Base-by-base conservation (phyloP, 148 eudicot species). In the Arctostaphylos glauca region DNA sequence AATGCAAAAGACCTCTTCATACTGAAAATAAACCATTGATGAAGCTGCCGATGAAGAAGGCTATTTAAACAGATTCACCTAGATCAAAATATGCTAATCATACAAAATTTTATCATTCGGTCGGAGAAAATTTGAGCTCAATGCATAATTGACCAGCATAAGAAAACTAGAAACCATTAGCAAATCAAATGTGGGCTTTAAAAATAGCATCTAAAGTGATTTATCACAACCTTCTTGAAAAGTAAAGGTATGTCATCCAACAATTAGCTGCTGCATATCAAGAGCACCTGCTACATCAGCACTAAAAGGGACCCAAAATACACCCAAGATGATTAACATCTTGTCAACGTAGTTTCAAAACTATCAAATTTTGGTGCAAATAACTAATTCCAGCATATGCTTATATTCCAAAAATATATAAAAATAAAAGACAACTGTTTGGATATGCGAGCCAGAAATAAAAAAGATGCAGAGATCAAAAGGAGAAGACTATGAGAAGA, bases 241-340 rank as follows among this genome's bases (percentile, higher is more conserved):
- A 6, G 7, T 9, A 54, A n/a, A 6, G 31, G 25, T n/a, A n/a
- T n/a, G 10, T 25, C 67, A 60, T 3, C 25, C 25, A n/a, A 3
- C 43, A 21, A 62, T 23, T 23, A 62, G 68, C 68, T 62, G 66
- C 66, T 62, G 8, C 14, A 62, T 62, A 21, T 9, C 31, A 60
- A 21, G 64, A 62, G 71, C 43, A 25, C 71, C 71, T 66, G 71
- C 71, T 3, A 66, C 71, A 10, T 66, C 71, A 66, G 43, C 71
- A 66, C 66, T 60, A n/a, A 60, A 60, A 60, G 19, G 66, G 31
- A 60, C 66, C 31, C 12, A 59, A 19, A 59, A 6, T 59, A 19
- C n/a, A 13, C 19, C 67, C 67, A 21, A 60, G 31, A 66, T 5
- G 31, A 31, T 25, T 12, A 23, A 66, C 71, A 9, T n/a, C 15